A percentile compares a stretch with the other conserved stretches of the same genome.
These are phyloP conservation scores for Platanthera zijinensis DNA, from an alignment of 106 monocot species.

Conservation along the genomic window DNA sequence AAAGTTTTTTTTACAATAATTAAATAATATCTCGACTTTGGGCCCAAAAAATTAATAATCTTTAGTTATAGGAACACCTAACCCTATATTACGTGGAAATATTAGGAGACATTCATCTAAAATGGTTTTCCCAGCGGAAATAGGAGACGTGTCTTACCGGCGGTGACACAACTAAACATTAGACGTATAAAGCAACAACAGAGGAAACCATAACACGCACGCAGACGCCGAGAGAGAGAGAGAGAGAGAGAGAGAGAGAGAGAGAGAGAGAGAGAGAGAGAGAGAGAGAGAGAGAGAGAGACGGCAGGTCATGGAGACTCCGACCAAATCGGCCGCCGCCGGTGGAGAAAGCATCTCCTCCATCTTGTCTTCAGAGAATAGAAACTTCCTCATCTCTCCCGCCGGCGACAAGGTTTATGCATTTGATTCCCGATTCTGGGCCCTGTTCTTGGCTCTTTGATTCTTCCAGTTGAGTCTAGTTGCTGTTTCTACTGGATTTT, in stretches of 20 bases:
- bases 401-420: constrained; percentile 34
- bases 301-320: not conserved
- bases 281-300: constrained; percentile 1
- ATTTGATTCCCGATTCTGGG: not conserved
- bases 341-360: constrained; percentile 17
- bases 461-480: not conserved
- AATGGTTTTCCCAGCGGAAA: too few species aligned
- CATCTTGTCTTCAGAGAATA: constrained; percentile 22
- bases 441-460: not conserved
- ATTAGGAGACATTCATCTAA: too few species aligned
- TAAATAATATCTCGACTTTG: too few species aligned
- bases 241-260: not conserved
- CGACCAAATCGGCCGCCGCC: not conserved
- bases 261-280: too few species aligned
- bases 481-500: not conserved
- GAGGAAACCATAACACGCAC: not conserved
- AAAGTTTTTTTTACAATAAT: too few species aligned
- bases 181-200: not conserved
- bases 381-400: constrained; percentile 38
- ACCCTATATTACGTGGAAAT: too few species aligned
- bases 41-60: too few species aligned
- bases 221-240: not conserved
- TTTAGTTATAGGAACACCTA: too few species aligned
- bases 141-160: not conserved
- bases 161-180: not conserved